These are phyloP conservation scores for Sphenostylis stenocarpa DNA, from an alignment of 306 rosid genomes.

Conservation along the genomic window DNA sequence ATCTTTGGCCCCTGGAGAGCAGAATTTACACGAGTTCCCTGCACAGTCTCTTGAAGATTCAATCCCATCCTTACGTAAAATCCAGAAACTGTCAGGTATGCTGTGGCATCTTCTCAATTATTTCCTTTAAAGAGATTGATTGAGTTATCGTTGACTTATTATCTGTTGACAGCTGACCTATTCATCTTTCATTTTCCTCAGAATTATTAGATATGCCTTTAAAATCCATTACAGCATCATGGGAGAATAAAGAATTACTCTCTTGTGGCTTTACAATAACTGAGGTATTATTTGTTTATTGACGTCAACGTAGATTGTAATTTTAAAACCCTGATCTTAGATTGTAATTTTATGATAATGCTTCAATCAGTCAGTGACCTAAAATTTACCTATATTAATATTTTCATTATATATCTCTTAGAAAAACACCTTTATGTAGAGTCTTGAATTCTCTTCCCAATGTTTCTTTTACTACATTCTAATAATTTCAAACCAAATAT, in stretches of 20 bases:
- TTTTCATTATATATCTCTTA: not conserved
- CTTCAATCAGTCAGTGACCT: not conserved
- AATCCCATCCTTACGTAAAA: slow-evolving; percentile 74
- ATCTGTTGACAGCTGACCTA: slow-evolving; percentile 24
- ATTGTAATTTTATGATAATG: slow-evolving; percentile 16
- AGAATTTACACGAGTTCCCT: slow-evolving; percentile 53
- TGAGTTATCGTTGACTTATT: slow-evolving; percentile 11
- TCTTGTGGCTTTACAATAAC: slow-evolving; percentile 58
- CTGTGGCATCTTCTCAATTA: slow-evolving; percentile 3
- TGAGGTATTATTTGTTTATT: slow-evolving; percentile 60
- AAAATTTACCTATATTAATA: not conserved
- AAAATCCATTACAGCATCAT: slow-evolving; percentile 71
- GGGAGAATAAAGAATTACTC: slow-evolving; percentile 74
- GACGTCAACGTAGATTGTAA: too few relatives aligned
- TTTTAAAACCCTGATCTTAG: not conserved
- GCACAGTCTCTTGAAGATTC: slow-evolving; percentile 50
- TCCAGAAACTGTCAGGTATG: slow-evolving; percentile 89
- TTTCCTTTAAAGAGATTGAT: slow-evolving; percentile 1
- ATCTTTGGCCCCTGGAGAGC: slow-evolving; percentile 50
- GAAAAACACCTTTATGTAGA: not conserved
- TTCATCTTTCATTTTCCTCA: slow-evolving; percentile 34
- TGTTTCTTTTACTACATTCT: not conserved
- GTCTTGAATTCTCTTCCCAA: not conserved
- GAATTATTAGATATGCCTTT: slow-evolving; percentile 91
- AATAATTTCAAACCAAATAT: not conserved